Evolutionary conservation across 495 filamentous ascomycete species (phyloP).

Genomic region (Penicillium antarcticum): DNA sequence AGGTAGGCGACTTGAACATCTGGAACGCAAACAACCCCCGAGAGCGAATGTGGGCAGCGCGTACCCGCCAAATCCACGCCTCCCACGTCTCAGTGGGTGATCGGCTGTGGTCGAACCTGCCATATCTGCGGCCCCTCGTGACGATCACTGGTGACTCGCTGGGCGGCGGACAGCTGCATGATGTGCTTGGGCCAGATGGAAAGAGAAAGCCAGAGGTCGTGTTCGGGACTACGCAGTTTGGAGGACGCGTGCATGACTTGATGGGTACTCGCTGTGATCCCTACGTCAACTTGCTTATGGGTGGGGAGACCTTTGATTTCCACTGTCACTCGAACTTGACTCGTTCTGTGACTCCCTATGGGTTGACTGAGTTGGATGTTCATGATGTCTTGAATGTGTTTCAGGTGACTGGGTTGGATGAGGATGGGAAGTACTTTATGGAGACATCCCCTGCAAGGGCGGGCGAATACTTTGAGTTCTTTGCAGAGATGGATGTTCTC

Average conservation of each 20-base stretch:
- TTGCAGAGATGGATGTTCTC: constrained; percentile 71
- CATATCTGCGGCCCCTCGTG: constrained; percentile 69
- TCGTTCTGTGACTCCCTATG: constrained; percentile 64
- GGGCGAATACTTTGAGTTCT: constrained; percentile 71
- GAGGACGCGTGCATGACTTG: constrained; percentile 65
- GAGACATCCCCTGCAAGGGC: constrained; percentile 62
- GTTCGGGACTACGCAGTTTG: constrained; percentile 43
- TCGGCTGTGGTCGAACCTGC: constrained; percentile 72
- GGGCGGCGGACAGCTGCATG: constrained; percentile 52
- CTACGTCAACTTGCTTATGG: constrained; percentile 70
- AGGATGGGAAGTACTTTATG: constrained; percentile 76
- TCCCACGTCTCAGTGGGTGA: constrained; percentile 68
- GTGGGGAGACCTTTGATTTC: constrained; percentile 67
- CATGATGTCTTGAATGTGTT: constrained; percentile 83
- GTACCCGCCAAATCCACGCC: constrained; percentile 73
- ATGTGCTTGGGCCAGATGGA: constrained; percentile 35
- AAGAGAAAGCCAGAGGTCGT: constrained; percentile 31
- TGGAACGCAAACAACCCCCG: constrained; percentile 74
- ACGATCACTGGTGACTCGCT: constrained; percentile 70
- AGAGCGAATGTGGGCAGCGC: constrained; percentile 75
- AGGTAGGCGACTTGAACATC: constrained; percentile 80
- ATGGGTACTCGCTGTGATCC: constrained; percentile 76
- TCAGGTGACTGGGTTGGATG: constrained; percentile 72
- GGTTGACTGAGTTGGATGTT: constrained; percentile 67
- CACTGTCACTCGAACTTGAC: constrained; percentile 81